These are phyloP conservation scores for Magnusiomyces suaveolens DNA, from an alignment of 1,139 yeast genomes.

Conservation along the genomic window DNA sequence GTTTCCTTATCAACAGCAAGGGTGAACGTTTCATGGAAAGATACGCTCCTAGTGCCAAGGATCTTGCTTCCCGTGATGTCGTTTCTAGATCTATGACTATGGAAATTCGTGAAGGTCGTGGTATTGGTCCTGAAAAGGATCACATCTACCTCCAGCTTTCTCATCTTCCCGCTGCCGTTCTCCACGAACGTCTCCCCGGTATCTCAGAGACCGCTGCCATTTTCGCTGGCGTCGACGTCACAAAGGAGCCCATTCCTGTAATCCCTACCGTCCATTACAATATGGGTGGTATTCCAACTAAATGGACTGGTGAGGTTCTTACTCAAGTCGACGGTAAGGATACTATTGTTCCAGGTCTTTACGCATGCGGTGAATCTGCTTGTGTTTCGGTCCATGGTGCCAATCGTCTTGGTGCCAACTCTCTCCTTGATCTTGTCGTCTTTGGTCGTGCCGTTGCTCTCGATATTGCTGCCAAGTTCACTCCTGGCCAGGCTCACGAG, in stretches of 20 bases:
- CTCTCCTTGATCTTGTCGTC: constrained; percentile 92
- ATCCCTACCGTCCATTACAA: constrained; percentile 97
- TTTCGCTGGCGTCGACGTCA: constrained; percentile 98
- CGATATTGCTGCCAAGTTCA: constrained; percentile 73
- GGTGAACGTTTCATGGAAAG: constrained; percentile 99
- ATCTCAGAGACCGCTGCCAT: constrained; percentile 97
- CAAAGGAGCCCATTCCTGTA: constrained; percentile 98
- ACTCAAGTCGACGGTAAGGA: constrained; percentile 84
- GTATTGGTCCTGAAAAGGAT: constrained; percentile 94
- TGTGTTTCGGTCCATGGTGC: constrained; percentile 99
- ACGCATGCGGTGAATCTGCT: constrained; percentile 98
- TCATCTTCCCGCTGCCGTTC: constrained; percentile 84
- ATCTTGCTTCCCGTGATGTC: constrained; percentile 95
- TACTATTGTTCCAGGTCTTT: constrained; percentile 82
- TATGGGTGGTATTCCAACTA: constrained; percentile 99
- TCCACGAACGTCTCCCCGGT: constrained; percentile 97
- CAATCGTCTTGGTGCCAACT: constrained; percentile 97
- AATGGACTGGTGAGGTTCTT: constrained; percentile 91
- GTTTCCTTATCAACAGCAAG: constrained; percentile 86
- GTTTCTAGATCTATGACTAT: constrained; percentile 96
- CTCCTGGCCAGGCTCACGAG: constrained; percentile 82
- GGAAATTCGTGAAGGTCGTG: constrained; percentile 98
- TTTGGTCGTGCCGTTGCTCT: constrained; percentile 98
- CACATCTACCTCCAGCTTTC: constrained; percentile 92
- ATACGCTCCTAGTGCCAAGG: constrained; percentile 98